A percentile compares a stretch with the other conserved stretches of the same genome.
These are phyloP conservation scores for Pichia nanzhaoensis DNA, from an alignment of 805 yeast species.

Conservation along the genomic window DNA sequence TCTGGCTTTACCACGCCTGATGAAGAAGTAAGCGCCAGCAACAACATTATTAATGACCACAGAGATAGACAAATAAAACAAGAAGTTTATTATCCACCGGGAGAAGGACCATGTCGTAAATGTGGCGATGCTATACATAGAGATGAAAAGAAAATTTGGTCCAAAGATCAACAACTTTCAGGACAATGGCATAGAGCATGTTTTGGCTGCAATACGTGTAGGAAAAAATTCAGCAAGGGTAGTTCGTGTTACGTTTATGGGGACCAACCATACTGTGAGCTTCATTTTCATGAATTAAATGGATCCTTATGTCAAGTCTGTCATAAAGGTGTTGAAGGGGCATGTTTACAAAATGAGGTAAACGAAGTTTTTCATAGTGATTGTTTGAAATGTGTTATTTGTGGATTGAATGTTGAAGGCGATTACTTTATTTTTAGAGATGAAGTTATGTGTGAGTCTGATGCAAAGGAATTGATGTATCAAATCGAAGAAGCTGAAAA, in stretches of 20 bases:
- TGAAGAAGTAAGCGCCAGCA: not conserved
- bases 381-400: slow-evolving; percentile 65
- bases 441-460: slow-evolving; percentile 44
- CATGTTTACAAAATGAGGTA: slow-evolving; percentile 74
- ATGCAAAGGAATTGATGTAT: slow-evolving; percentile 22
- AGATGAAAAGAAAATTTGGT: slow-evolving; percentile 58
- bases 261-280: slow-evolving; percentile 77
- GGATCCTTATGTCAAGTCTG: slow-evolving; percentile 71
- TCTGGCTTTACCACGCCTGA: slow-evolving; percentile 8
- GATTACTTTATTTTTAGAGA: slow-evolving; percentile 53
- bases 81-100: slow-evolving; percentile 38
- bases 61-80: not conserved
- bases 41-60: not conserved
- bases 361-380: slow-evolving; percentile 65
- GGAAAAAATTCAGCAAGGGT: slow-evolving; percentile 46
- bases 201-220: slow-evolving; percentile 68
- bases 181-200: slow-evolving; percentile 95
- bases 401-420: slow-evolving; percentile 41
- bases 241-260: slow-evolving; percentile 68
- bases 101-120: slow-evolving; percentile 75
- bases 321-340: slow-evolving; percentile 76
- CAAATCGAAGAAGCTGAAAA: slow-evolving; percentile 12
- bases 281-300: slow-evolving; percentile 70
- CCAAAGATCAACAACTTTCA: slow-evolving; percentile 75
- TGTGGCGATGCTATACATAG: slow-evolving; percentile 52